phyloP scores from a whole-genome alignment of 2,329 filamentous ascomycete genomes.

The Aspergillus bombycis region DNA sequence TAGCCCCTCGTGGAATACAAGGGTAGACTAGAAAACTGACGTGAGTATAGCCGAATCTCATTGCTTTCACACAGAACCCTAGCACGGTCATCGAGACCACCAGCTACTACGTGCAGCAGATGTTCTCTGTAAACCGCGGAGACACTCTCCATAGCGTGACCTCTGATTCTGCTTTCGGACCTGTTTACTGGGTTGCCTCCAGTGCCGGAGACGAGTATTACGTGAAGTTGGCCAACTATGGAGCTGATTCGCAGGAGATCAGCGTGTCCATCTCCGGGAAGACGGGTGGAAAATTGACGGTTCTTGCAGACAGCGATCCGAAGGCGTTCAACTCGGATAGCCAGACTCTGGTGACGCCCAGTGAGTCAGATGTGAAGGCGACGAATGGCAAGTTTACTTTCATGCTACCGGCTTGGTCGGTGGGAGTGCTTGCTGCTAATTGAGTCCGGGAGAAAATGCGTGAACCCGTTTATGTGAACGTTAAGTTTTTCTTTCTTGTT shows the following conservation, averaged over 20 bases:
- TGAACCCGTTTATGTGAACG: neutral
- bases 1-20: too few species aligned
- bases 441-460: neutral
- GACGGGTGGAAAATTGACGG: conserved; percentile 20
- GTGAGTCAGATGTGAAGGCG: conserved; percentile 11
- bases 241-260: conserved; percentile 21
- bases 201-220: conserved; percentile 21
- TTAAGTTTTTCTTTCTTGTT: neutral
- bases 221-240: conserved; percentile 31
- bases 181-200: conserved; percentile 35
- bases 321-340: conserved; percentile 19
- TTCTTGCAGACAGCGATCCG: conserved; percentile 23
- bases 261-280: conserved; percentile 22
- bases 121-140: conserved; percentile 31
- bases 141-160: conserved; percentile 27
- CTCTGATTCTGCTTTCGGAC: conserved; percentile 25
- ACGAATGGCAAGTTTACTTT: conserved; percentile 21
- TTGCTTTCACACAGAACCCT: conserved; percentile 26
- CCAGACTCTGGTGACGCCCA: conserved; percentile 17
- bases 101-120: conserved; percentile 34
- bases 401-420: conserved; percentile 24
- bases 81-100: conserved; percentile 25
- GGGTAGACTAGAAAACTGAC: neutral
- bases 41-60: conserved; percentile 28
- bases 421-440: conserved; percentile 23